Evolutionary conservation across 805 yeast genomes (phyloP).

Genomic region (Kuraishia cidri): DNA sequence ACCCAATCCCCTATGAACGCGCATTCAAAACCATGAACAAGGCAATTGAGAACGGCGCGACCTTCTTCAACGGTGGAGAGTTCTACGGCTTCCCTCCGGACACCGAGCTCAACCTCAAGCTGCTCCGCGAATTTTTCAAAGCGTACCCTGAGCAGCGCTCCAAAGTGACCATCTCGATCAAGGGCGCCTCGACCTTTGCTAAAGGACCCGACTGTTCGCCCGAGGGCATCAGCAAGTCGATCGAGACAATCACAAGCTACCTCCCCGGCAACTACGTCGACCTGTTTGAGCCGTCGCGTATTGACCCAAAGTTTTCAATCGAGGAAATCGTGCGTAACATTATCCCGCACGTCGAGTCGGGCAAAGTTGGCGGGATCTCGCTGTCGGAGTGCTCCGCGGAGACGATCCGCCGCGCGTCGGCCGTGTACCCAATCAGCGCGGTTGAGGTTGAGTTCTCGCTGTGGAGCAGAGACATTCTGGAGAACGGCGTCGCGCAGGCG

Average conservation of each 20-base stretch:
- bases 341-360: conserved; percentile 49
- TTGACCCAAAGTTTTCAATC: conserved; percentile 48
- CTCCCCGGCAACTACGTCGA: conserved; percentile 35
- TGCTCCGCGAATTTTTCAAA: conserved; percentile 49
- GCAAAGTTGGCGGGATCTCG: conserved; percentile 62
- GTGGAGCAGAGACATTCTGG: conserved; percentile 52
- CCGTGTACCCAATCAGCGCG: conserved; percentile 48
- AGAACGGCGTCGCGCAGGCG: conserved; percentile 54
- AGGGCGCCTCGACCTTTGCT: conserved; percentile 45
- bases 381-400: conserved; percentile 63
- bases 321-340: conserved; percentile 52
- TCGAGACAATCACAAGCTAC: conserved; percentile 31
- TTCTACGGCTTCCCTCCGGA: conserved; percentile 53
- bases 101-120: conserved; percentile 40
- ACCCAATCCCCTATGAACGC: conserved; percentile 42
- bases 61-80: conserved; percentile 66
- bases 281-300: conserved; percentile 66
- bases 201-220: conserved; percentile 39
- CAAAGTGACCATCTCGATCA: conserved; percentile 53
- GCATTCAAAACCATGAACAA: conserved; percentile 46
- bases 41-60: conserved; percentile 39
- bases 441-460: conserved; percentile 79
- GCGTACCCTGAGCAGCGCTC: conserved; percentile 45
- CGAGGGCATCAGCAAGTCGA: conserved; percentile 35
- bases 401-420: conserved; percentile 50